phyloP scores from a whole-genome alignment of 768 basidiomycete species.

The Rhodosporidiobolus sp. region DNA sequence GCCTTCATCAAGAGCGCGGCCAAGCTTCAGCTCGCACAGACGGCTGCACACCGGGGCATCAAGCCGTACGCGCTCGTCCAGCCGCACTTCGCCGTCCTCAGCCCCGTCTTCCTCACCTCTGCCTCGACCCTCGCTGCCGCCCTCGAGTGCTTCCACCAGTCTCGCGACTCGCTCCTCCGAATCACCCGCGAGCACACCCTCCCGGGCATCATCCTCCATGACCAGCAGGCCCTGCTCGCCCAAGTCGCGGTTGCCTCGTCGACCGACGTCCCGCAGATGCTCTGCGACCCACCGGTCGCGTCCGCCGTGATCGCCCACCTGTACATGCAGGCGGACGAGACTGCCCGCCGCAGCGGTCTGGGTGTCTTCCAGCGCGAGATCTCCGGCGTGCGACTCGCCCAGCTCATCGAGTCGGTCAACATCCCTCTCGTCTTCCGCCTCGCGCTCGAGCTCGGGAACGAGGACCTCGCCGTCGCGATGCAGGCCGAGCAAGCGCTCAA shows the following conservation, averaged over 20 bases:
- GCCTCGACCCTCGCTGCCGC: slow-evolving; percentile 62
- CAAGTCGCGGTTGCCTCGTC: slow-evolving; percentile 60
- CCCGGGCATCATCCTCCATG: slow-evolving; percentile 65
- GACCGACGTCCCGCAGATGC: slow-evolving; percentile 53
- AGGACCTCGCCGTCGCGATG: slow-evolving; percentile 51
- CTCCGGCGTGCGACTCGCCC: neutral
- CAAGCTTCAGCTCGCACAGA: slow-evolving; percentile 55
- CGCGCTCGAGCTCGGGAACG: slow-evolving; percentile 73
- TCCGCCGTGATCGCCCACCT: slow-evolving; percentile 62
- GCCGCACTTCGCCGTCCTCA: slow-evolving; percentile 67
- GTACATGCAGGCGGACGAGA: slow-evolving; percentile 53
- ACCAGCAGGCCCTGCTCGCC: slow-evolving; percentile 61
- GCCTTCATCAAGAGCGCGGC: slow-evolving; percentile 68
- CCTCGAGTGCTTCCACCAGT: slow-evolving; percentile 65
- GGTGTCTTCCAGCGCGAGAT: slow-evolving; percentile 4
- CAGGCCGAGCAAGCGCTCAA: slow-evolving; percentile 40
- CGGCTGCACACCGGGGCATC: slow-evolving; percentile 51
- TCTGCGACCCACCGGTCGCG: slow-evolving; percentile 55
- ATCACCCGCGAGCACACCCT: slow-evolving; percentile 64
- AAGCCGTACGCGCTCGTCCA: slow-evolving; percentile 63
- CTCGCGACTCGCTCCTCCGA: slow-evolving; percentile 60
- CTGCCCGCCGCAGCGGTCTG: slow-evolving; percentile 6
- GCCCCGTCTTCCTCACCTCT: slow-evolving; percentile 62
- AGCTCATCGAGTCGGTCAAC: slow-evolving; percentile 53
- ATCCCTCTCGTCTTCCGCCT: slow-evolving; percentile 70